Evolutionary conservation across 2,329 filamentous ascomycete species (phyloP).

Genomic region (Byssoonygena ceratinophila): DNA sequence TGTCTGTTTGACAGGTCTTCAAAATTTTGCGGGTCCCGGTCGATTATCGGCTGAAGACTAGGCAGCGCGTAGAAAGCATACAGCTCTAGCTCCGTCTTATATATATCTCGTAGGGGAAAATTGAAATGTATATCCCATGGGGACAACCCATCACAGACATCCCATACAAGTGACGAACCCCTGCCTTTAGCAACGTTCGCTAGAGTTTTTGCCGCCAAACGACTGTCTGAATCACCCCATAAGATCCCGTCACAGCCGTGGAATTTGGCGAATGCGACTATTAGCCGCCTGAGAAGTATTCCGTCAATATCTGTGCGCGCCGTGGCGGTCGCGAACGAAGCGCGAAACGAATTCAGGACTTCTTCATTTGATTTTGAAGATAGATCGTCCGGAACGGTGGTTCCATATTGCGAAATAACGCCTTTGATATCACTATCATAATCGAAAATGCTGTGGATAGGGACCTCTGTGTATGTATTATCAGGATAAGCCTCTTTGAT

Average conservation of each 20-base stretch:
- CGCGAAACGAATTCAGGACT: slow-evolving; percentile 47
- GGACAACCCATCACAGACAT: slow-evolving; percentile 62
- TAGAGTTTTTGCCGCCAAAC: slow-evolving; percentile 74
- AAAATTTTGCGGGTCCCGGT: slow-evolving; percentile 29
- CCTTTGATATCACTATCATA: slow-evolving; percentile 29
- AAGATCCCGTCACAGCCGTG: slow-evolving; percentile 59
- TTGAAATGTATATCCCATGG: slow-evolving; percentile 53
- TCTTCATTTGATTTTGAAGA: slow-evolving; percentile 29
- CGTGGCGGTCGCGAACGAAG: slow-evolving; percentile 59
- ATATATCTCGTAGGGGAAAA: slow-evolving; percentile 74
- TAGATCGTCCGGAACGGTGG: slow-evolving; percentile 23
- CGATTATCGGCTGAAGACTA: slow-evolving; percentile 40
- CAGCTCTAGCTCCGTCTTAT: slow-evolving; percentile 64
- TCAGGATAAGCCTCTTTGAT: slow-evolving; percentile 54
- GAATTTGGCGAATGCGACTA: slow-evolving; percentile 54
- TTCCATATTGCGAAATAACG: slow-evolving; percentile 26
- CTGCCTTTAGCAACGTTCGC: slow-evolving; percentile 84
- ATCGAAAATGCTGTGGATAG: slow-evolving; percentile 53
- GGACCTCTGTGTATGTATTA: slow-evolving; percentile 52
- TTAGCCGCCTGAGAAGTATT: slow-evolving; percentile 60
- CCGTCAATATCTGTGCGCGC: slow-evolving; percentile 63
- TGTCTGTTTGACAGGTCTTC: slow-evolving; percentile 39
- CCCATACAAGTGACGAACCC: slow-evolving; percentile 72
- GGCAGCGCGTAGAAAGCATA: slow-evolving; percentile 51
- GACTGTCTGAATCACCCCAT: slow-evolving; percentile 77